Percentiles rank a stretch among this genome's conserved stretches.
These are phyloP conservation scores for Pseudomonodictys pantanalensis DNA, from an alignment of 495 filamentous ascomycete species.

Conservation along the genomic window DNA sequence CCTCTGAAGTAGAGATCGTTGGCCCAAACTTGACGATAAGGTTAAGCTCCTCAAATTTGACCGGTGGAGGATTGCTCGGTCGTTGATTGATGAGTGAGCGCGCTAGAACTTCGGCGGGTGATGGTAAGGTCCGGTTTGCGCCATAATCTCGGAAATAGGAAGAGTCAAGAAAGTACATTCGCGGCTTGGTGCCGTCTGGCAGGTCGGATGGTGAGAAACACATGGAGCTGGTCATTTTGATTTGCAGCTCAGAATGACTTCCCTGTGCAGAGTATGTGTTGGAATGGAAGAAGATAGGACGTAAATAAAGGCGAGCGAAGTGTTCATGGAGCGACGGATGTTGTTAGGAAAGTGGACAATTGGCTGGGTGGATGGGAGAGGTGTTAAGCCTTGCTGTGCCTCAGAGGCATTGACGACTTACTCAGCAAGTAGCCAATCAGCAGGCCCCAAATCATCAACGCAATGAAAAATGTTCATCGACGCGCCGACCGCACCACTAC, in stretches of 20 bases:
- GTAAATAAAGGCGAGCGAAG: constrained; percentile 6
- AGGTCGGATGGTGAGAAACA: constrained; percentile 11
- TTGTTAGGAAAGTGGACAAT: constrained; percentile 4
- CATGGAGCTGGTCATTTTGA: constrained; percentile 2
- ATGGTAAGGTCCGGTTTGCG: not conserved
- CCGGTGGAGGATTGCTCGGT: constrained; percentile 22
- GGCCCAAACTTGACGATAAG: constrained; percentile 51
- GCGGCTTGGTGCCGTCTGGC: constrained; percentile 7
- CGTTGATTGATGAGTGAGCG: constrained; percentile 1
- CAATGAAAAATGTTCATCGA: too few relatives aligned
- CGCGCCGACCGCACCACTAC: too few relatives aligned
- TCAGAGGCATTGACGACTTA: constrained; percentile 2
- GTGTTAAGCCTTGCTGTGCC: constrained; percentile 3
- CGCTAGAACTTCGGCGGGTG: constrained; percentile 6
- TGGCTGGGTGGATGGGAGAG: constrained; percentile 5
- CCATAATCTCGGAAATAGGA: constrained; percentile 10
- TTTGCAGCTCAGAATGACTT: constrained; percentile 6
- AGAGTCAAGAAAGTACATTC: constrained; percentile 16
- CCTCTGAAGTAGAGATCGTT: constrained; percentile 43
- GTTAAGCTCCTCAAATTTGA: constrained; percentile 42
- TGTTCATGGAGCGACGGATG: constrained; percentile 3
- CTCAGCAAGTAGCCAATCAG: too few relatives aligned
- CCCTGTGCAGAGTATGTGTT: constrained; percentile 3
- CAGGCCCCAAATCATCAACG: too few relatives aligned
- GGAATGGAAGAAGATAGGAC: constrained; percentile 3